Evolutionary conservation across 257 asterid genomes (phyloP), one percentile per base, ranked within the genome.

Genomic region (Buddleja alternifolia): DNA sequence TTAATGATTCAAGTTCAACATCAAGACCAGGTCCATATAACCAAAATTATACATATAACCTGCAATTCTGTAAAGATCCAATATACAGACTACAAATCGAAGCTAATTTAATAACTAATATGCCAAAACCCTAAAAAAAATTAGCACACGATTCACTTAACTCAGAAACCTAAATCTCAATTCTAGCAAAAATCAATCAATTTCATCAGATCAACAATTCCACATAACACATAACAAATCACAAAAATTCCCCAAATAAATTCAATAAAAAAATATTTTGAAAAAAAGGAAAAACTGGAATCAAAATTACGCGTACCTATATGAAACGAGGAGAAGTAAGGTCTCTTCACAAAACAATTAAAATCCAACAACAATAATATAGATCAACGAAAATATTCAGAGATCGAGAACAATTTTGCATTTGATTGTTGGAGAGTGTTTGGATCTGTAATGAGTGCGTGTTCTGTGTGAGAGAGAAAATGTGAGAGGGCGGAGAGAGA

Each of bases 281-380:
- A 62, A 10, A 65, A 15, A 14, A 11, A 64, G 4, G 10, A 66
- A 66, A 36, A 3, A 17, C 5, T n/a, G 24, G 54, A 51, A 67
- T 62, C 66, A 71, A 61, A 66, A 63, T 63, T n/a, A 70, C 71
- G 60, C 75, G 55, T 67, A 83, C 85, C 84, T 80, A 80, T 44
- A 54, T 11, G 4, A 56, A 61, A 69, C 77, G 12, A 70, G 50
- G 67, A 57, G 76, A 71, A 65, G 72, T 15, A 70, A 16, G 61
- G 62, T 67, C 72, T 67, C 10, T 55, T 7, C 50, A 23, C 6
- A 10, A 41, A 59, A 36, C 25, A 10, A 44, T 46, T 6, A 8
- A 23, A 12, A 36, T 0, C 4, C 2, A 34, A 64, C 34, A 23
- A 8, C 19, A 36, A 11, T 45, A 59, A 39, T 52, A 7, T 1